A percentile compares a stretch with the other conserved stretches of the same genome.
These are phyloP conservation scores for Pseudocercospora fuligena DNA, from an alignment of 2,329 filamentous ascomycete genomes.

Conservation along the genomic window DNA sequence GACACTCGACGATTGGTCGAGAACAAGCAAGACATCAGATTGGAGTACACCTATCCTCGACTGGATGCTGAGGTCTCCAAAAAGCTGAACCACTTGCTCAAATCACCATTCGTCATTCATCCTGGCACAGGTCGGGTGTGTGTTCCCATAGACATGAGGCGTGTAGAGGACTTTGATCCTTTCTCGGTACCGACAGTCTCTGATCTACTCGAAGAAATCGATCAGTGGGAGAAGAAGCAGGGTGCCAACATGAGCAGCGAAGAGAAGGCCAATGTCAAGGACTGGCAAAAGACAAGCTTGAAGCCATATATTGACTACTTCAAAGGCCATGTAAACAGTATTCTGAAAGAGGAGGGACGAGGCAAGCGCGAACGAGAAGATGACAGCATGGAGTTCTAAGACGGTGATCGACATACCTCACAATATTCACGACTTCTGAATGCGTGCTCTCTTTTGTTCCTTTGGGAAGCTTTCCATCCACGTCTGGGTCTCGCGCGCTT, in stretches of 20 bases:
- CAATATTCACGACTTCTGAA: too few relatives aligned
- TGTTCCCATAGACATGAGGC: conserved; percentile 83
- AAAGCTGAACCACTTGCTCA: conserved; percentile 96
- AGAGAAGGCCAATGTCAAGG: conserved; percentile 63
- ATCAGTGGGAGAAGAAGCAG: conserved; percentile 68
- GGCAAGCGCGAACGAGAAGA: conserved; percentile 62
- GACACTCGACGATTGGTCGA: conserved; percentile 69
- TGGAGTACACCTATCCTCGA: conserved; percentile 97
- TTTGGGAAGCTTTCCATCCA: too few relatives aligned
- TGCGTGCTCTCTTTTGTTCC: too few relatives aligned
- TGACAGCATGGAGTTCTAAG: conserved; percentile 69
- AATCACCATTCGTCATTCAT: conserved; percentile 94
- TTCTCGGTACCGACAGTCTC: conserved; percentile 87
- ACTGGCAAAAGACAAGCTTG: conserved; percentile 97
- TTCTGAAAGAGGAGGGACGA: conserved; percentile 74
- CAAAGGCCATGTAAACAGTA: conserved; percentile 73
- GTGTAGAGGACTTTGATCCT: conserved; percentile 83
- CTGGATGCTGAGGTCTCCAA: conserved; percentile 97
- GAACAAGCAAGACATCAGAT: conserved; percentile 91
- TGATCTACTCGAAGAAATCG: conserved; percentile 80
- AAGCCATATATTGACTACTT: conserved; percentile 94
- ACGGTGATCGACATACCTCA: neutral
- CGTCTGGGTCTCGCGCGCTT: too few relatives aligned
- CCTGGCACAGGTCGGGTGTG: conserved; percentile 93
- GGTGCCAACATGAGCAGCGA: conserved; percentile 50